phyloP scores from a whole-genome alignment of 2,329 filamentous ascomycete genomes.

The Botryotinia calthae region DNA sequence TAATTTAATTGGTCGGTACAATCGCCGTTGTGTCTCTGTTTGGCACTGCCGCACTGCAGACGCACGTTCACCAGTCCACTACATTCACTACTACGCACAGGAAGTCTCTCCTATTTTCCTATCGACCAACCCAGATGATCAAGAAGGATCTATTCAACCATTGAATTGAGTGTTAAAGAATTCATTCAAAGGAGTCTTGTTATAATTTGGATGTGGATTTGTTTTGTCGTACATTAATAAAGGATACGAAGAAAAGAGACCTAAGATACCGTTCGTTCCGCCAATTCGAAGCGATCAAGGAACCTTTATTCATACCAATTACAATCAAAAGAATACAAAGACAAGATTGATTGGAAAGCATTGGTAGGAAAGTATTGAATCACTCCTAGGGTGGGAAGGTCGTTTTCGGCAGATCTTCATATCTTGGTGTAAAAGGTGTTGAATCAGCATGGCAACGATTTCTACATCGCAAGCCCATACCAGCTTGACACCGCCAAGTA shows the following conservation, averaged over 20 bases:
- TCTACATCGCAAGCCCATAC: conserved; percentile 38
- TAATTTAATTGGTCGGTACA: conserved; percentile 3
- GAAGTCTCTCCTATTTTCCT: conserved; percentile 18
- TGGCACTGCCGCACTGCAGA: conserved; percentile 21
- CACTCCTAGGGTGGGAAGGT: conserved; percentile 1
- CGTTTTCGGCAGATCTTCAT: background rate
- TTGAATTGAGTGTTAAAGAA: background rate
- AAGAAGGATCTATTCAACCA: background rate
- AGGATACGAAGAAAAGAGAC: background rate
- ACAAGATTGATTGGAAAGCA: background rate
- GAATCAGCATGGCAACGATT: conserved; percentile 38
- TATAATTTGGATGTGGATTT: background rate
- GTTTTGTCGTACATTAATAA: background rate
- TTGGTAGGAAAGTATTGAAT: background rate
- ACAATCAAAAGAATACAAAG: background rate
- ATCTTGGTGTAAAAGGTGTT: background rate
- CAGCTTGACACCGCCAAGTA: conserved; percentile 37
- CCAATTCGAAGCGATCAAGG: background rate
- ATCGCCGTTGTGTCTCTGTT: conserved; percentile 9
- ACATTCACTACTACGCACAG: conserved; percentile 13
- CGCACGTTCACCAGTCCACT: conserved; percentile 24
- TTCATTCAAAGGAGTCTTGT: background rate
- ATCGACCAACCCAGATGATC: conserved; percentile 1
- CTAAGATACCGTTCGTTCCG: background rate
- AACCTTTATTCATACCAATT: background rate